These are phyloP conservation scores for Styphnolobium japonicum DNA, from an alignment of 306 rosid genomes.

Conservation along the genomic window DNA sequence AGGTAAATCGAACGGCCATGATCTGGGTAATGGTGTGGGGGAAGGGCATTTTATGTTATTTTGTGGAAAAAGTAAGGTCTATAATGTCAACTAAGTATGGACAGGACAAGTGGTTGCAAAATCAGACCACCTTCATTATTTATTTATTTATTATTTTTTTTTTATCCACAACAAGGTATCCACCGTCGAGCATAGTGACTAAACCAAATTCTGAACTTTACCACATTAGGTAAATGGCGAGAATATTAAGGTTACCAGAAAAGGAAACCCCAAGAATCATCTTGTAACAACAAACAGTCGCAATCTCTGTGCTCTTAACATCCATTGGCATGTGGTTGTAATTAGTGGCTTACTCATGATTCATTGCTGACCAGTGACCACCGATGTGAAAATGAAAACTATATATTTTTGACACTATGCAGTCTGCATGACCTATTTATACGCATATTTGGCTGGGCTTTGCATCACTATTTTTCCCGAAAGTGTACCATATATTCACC, in stretches of 20 bases:
- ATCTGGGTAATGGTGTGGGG: not conserved
- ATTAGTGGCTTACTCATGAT: not conserved
- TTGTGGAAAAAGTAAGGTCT: not conserved
- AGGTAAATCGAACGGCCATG: not conserved
- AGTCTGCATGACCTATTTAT: not conserved
- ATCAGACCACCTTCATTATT: conserved; percentile 6
- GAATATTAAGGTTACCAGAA: conserved; percentile 22
- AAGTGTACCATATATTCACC: too few species aligned
- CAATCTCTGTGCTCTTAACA: conserved; percentile 10
- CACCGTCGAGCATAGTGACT: too few species aligned
- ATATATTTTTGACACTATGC: not conserved
- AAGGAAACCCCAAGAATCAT: not conserved
- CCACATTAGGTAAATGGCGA: not conserved
- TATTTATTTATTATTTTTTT: too few species aligned
- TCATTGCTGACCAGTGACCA: not conserved
- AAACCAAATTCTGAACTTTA: not conserved
- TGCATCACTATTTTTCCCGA: not conserved
- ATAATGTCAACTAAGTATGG: not conserved
- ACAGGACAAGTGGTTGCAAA: not conserved
- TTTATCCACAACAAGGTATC: too few species aligned
- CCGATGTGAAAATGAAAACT: not conserved
- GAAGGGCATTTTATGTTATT: conserved; percentile 1
- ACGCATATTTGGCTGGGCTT: not conserved
- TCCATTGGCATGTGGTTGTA: conserved; percentile 24
- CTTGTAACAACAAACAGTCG: conserved; percentile 19